A percentile compares a stretch with the other conserved stretches of the same genome.
These are phyloP conservation scores for Wickerhamiella hasegawae DNA, from an alignment of 805 yeast species.

Conservation along the genomic window DNA sequence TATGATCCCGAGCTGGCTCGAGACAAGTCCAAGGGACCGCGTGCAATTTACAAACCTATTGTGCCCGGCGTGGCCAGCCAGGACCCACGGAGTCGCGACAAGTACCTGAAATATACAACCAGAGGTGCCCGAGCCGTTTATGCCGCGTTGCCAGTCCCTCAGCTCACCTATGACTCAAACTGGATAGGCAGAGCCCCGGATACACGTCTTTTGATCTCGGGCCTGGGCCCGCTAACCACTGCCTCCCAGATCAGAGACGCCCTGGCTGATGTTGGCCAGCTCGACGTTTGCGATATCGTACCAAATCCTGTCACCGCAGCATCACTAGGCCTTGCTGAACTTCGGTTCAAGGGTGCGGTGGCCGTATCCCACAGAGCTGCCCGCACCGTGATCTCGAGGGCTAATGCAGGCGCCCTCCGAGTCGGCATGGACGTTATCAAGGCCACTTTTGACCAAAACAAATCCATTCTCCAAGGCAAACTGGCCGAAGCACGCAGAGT, in stretches of 20 bases:
- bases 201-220: constrained; percentile 1
- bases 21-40: not conserved
- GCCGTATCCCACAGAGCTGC: not conserved
- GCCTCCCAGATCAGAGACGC: constrained; percentile 1
- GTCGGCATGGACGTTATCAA: not conserved
- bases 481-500: not conserved
- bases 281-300: constrained; percentile 3
- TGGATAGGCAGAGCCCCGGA: constrained; percentile 4
- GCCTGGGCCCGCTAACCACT: constrained; percentile 3
- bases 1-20: constrained; percentile 1
- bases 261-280: constrained; percentile 1
- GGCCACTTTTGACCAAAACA: not conserved
- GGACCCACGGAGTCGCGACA: not conserved
- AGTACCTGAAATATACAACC: not conserved
- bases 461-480: not conserved
- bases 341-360: not conserved
- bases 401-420: not conserved
- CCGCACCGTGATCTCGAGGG: not conserved
- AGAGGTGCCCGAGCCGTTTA: constrained; percentile 2
- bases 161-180: constrained; percentile 1
- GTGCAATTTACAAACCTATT: not conserved
- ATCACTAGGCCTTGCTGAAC: not conserved
- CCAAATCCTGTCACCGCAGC: constrained; percentile 1
- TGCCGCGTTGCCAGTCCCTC: constrained; percentile 4
- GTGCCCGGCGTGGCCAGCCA: not conserved